A percentile compares a stretch with the other conserved stretches of the same genome.
Evolutionary conservation across 257 asterid genomes (phyloP).

Genomic region (Vinca minor): DNA sequence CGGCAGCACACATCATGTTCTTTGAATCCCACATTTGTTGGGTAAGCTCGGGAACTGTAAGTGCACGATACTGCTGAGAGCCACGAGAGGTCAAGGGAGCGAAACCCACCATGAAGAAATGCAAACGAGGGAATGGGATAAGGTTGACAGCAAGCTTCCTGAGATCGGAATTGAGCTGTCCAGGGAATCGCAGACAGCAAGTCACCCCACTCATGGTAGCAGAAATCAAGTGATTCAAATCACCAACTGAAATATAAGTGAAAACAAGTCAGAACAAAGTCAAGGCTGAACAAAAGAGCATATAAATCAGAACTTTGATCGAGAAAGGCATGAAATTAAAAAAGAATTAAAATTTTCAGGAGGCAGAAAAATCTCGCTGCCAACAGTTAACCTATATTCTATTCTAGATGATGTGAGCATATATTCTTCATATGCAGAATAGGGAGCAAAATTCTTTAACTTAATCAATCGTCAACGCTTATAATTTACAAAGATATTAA

Average conservation of each 20-base stretch:
- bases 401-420: too few relatives aligned
- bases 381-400: too few relatives aligned
- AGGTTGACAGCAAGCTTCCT: conserved; percentile 73
- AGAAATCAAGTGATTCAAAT: conserved; percentile 74
- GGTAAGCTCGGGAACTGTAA: conserved; percentile 78
- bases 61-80: conserved; percentile 85
- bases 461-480: background rate
- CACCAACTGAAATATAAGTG: conserved; percentile 52
- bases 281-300: too few relatives aligned
- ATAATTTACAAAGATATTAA: too few relatives aligned
- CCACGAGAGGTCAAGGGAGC: conserved; percentile 88
- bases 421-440: too few relatives aligned
- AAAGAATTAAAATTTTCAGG: too few relatives aligned
- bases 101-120: conserved; percentile 88
- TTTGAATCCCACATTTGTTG: conserved; percentile 95
- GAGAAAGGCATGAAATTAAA: too few relatives aligned
- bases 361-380: too few relatives aligned
- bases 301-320: too few relatives aligned
- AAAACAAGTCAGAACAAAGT: background rate
- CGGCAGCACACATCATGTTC: conserved; percentile 95
- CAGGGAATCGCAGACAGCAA: conserved; percentile 62
- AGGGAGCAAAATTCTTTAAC: background rate
- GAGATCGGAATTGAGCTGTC: conserved; percentile 12
- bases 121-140: conserved; percentile 80
- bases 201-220: conserved; percentile 93